Conservation (phyloP, 352 stramenopile genomes). For the Elongisporangium prolatum region DNA sequence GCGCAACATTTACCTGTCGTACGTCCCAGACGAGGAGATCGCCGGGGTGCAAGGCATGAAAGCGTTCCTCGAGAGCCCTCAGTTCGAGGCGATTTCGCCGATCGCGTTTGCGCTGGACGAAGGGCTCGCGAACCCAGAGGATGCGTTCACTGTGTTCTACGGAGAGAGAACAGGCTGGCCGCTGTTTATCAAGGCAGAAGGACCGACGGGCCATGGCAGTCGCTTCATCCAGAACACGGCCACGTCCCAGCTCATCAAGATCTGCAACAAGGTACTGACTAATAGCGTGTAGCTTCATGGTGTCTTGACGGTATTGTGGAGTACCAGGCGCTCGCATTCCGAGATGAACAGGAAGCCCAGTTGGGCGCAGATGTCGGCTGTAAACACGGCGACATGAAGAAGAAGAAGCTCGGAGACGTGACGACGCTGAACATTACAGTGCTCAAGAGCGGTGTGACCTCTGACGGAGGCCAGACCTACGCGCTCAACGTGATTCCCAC, state of each 20-base stretch:
- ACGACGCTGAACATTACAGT: constrained; percentile 94
- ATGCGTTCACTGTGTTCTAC: constrained; percentile 96
- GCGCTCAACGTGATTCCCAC: constrained; percentile 94
- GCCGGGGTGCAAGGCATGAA: constrained; percentile 93
- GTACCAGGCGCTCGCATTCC: constrained; percentile 73
- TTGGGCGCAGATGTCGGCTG: constrained; percentile 76
- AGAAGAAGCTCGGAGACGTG: constrained; percentile 90
- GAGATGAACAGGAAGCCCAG: constrained; percentile 81
- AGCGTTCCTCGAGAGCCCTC: constrained; percentile 73
- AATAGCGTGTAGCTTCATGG: no score
- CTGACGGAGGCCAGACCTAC: constrained; percentile 74
- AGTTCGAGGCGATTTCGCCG: constrained; percentile 79
- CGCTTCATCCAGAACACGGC: constrained; percentile 95
- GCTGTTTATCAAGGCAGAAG: constrained; percentile 82
- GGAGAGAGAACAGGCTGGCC: constrained; percentile 93
- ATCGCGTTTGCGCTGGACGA: constrained; percentile 95
- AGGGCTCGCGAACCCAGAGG: constrained; percentile 86
- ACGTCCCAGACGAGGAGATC: constrained; percentile 94
- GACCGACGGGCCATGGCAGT: constrained; percentile 84
- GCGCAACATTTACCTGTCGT: constrained; percentile 91
- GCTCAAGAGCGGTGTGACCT: constrained; percentile 81
- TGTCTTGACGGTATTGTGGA: not conserved
- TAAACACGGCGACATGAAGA: constrained; percentile 90
- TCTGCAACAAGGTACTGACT: constrained; percentile 59
- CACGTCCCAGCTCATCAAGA: constrained; percentile 91